phyloP scores from a whole-genome alignment of 2,329 filamentous ascomycete genomes.

The Alternaria triticina region DNA sequence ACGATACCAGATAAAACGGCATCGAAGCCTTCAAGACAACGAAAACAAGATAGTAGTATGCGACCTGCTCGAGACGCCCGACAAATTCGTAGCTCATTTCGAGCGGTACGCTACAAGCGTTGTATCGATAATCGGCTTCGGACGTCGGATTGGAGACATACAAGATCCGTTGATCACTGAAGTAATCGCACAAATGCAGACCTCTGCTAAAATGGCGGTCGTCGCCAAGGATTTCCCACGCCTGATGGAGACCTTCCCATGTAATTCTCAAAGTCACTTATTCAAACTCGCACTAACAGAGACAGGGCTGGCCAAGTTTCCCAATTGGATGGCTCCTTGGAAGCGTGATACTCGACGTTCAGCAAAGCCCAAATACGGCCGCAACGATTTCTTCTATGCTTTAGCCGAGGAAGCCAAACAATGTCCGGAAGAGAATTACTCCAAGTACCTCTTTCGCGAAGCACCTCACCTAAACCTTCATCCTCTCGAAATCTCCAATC shows the following conservation, averaged over 20 bases:
- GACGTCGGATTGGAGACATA: conserved; percentile 57
- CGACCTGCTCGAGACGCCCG: conserved; percentile 54
- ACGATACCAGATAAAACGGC: conserved; percentile 37
- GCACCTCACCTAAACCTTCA: conserved; percentile 34
- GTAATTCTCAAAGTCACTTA: not conserved
- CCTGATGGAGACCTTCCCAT: conserved; percentile 62
- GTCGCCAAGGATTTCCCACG: conserved; percentile 63
- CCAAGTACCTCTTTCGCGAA: conserved; percentile 52
- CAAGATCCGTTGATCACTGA: conserved; percentile 65
- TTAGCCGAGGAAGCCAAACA: conserved; percentile 40
- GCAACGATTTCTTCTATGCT: conserved; percentile 42
- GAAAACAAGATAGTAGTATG: conserved; percentile 62
- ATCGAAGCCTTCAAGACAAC: conserved; percentile 65
- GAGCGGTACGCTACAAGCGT: conserved; percentile 62
- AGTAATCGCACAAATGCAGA: conserved; percentile 63
- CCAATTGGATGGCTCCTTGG: conserved; percentile 54
- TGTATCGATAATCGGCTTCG: conserved; percentile 64
- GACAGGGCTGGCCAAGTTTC: conserved; percentile 57
- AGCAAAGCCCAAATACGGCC: conserved; percentile 30
- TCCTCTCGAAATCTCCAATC: conserved; percentile 38
- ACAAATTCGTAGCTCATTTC: conserved; percentile 60
- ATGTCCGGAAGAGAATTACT: conserved; percentile 38
- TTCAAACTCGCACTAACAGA: not conserved
- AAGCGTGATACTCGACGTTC: conserved; percentile 38
- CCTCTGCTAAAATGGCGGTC: conserved; percentile 60